A percentile compares a stretch with the other conserved stretches of the same genome.
phyloP scores from a whole-genome alignment of 768 basidiomycete genomes.

The Lactifluus subvellereus region DNA sequence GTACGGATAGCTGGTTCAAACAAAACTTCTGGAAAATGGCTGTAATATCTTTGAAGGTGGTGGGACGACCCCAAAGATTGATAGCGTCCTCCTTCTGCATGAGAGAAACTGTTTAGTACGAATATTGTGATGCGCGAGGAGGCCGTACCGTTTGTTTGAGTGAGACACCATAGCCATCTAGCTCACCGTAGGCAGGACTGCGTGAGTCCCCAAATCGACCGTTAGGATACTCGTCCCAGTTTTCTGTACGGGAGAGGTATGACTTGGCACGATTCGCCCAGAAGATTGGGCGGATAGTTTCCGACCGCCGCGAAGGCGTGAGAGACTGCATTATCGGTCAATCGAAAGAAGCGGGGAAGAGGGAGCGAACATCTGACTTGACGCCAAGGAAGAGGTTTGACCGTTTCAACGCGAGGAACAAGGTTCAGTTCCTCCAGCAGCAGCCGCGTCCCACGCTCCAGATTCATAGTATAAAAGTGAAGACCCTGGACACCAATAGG shows the following conservation, averaged over 20 bases:
- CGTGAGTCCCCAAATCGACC: constrained; percentile 97
- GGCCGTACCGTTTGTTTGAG: constrained; percentile 77
- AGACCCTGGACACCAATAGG: constrained; percentile 81
- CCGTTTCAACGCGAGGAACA: constrained; percentile 80
- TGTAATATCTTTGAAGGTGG: constrained; percentile 55
- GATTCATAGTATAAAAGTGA: constrained; percentile 97
- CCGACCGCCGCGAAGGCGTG: constrained; percentile 84
- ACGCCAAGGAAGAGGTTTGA: constrained; percentile 97
- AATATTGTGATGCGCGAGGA: neutral
- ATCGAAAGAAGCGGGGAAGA: constrained; percentile 6
- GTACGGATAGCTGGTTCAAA: constrained; percentile 56
- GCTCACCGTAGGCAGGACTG: constrained; percentile 95
- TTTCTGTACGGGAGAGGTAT: constrained; percentile 92
- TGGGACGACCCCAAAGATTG: constrained; percentile 84
- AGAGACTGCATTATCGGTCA: constrained; percentile 53
- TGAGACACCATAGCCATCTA: constrained; percentile 93
- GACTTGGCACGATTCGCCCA: constrained; percentile 97
- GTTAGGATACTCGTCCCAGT: constrained; percentile 99
- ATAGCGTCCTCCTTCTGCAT: constrained; percentile 78
- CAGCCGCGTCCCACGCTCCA: constrained; percentile 94
- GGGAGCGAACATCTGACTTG: constrained; percentile 48
- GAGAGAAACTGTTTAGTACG: neutral
- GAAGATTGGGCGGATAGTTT: constrained; percentile 96
- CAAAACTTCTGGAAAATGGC: constrained; percentile 84
- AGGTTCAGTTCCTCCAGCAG: constrained; percentile 87